Evolutionary conservation across 352 stramenopile species (phyloP).

Genomic region (Phytophthora fragariae): DNA sequence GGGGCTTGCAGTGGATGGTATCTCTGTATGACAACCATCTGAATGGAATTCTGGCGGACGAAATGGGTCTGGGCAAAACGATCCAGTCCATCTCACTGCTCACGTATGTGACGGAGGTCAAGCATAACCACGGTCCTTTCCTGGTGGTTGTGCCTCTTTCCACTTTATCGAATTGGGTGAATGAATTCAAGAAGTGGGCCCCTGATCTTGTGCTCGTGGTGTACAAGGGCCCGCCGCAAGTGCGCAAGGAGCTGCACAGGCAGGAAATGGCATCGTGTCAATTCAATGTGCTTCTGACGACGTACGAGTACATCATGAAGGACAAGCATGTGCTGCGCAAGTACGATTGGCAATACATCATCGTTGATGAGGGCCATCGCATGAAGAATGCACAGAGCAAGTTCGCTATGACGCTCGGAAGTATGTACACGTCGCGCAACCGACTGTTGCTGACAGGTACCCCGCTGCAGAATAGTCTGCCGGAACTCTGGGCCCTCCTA

Average conservation of each 20-base stretch:
- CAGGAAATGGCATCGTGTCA: slow-evolving; percentile 87
- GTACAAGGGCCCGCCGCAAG: slow-evolving; percentile 91
- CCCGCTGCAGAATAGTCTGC: slow-evolving; percentile 97
- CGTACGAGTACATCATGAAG: slow-evolving; percentile 95
- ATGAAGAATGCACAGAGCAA: slow-evolving; percentile 94
- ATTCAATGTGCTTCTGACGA: slow-evolving; percentile 95
- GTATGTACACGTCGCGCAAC: slow-evolving; percentile 85
- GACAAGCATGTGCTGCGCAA: slow-evolving; percentile 91
- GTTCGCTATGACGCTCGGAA: slow-evolving; percentile 88
- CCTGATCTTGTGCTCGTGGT: slow-evolving; percentile 97
- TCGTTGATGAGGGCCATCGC: slow-evolving; percentile 95
- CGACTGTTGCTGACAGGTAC: slow-evolving; percentile 98
- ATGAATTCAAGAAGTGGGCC: slow-evolving; percentile 96
- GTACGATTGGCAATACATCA: slow-evolving; percentile 94
- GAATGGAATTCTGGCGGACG: slow-evolving; percentile 98
- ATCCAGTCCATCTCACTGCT: slow-evolving; percentile 90
- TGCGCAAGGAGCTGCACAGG: slow-evolving; percentile 83
- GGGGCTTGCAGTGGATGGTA: slow-evolving; percentile 99
- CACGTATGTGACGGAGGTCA: slow-evolving; percentile 85
- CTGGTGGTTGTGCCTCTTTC: slow-evolving; percentile 98
- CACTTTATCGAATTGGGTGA: slow-evolving; percentile 95
- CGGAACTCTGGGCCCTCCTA: slow-evolving; percentile 93
- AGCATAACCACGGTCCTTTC: slow-evolving; percentile 94
- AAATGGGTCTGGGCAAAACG: slow-evolving; percentile 94
- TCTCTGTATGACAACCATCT: slow-evolving; percentile 98